A percentile compares a stretch with the other conserved stretches of the same genome.
phyloP scores from a whole-genome alignment of 305 asterid genomes.

The Fraxinus baroniana region DNA sequence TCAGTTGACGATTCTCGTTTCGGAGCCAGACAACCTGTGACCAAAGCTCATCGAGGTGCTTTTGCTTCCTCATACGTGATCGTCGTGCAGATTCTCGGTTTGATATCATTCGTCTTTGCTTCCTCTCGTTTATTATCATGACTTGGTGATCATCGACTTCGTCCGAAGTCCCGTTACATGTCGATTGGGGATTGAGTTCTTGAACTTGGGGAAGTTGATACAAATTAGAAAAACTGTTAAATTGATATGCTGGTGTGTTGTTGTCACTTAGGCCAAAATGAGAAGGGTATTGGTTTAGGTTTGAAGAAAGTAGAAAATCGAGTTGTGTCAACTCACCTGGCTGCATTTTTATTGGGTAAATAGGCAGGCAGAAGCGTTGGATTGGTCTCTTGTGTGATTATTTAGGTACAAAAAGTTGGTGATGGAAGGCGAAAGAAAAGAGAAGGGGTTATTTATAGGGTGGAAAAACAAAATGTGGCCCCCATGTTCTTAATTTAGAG shows the following conservation, averaged over 20 bases:
- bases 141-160: constrained; percentile 42
- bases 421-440: constrained; percentile 35
- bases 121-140: constrained; percentile 39
- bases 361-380: neutral
- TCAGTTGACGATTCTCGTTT: constrained; percentile 35
- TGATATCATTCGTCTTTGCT: constrained; percentile 44
- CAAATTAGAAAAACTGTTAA: constrained; percentile 17
- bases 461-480: constrained; percentile 22
- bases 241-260: constrained; percentile 17
- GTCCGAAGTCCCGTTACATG: constrained; percentile 44
- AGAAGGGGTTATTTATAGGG: constrained; percentile 35
- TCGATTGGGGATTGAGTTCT: constrained; percentile 33
- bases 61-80: constrained; percentile 46
- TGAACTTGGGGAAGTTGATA: constrained; percentile 35
- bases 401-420: constrained; percentile 16
- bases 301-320: constrained; percentile 29
- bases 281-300: constrained; percentile 24
- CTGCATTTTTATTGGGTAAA: constrained; percentile 36
- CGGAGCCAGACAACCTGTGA: constrained; percentile 40
- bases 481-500: constrained; percentile 30
- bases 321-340: constrained; percentile 31
- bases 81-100: constrained; percentile 48
- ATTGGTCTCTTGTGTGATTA: neutral
- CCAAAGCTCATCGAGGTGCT: constrained; percentile 47
- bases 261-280: constrained; percentile 16